Percentiles rank a stretch among this genome's conserved stretches.
phyloP scores from a whole-genome alignment of 1,284 basidiomycete genomes.

The Kalmanozyma brasiliensis region DNA sequence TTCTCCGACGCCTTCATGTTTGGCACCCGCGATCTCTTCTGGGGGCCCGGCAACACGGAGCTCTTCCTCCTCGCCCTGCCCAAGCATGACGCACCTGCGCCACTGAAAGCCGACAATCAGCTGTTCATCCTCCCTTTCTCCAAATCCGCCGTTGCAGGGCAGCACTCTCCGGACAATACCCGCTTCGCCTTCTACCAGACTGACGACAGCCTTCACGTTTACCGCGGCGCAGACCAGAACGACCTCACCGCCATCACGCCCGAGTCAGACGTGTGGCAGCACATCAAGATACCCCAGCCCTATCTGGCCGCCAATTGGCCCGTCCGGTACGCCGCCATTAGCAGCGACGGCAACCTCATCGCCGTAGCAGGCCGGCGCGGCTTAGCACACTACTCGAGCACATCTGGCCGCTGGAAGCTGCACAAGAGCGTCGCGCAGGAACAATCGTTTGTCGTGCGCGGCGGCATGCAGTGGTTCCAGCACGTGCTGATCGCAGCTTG shows the following conservation, averaged over 20 bases:
- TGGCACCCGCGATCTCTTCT: conserved; percentile 72
- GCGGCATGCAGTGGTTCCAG: conserved; percentile 95
- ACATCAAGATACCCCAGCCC: conserved; percentile 79
- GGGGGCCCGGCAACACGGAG: conserved; percentile 59
- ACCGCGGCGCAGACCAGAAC: conserved; percentile 94
- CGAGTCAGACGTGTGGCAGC: conserved; percentile 83
- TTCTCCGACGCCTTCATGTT: conserved; percentile 84
- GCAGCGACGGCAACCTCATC: conserved; percentile 87
- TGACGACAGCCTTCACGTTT: conserved; percentile 93
- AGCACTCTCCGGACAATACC: conserved; percentile 92
- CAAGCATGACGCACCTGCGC: conserved; percentile 10
- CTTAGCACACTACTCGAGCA: conserved; percentile 90
- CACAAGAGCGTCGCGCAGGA: conserved; percentile 88
- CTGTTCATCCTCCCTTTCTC: conserved; percentile 77
- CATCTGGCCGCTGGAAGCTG: conserved; percentile 93
- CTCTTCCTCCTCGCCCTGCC: conserved; percentile 46
- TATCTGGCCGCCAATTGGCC: conserved; percentile 96
- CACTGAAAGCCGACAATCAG: conserved; percentile 37
- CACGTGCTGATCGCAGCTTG: conserved; percentile 90
- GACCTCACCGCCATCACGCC: conserved; percentile 98
- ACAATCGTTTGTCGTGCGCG: conserved; percentile 85
- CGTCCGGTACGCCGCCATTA: conserved; percentile 89
- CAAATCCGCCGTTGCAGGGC: conserved; percentile 89
- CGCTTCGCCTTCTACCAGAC: conserved; percentile 94
- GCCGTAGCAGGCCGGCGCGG: conserved; percentile 93